Percentiles rank a stretch among this genome's conserved stretches.
These are phyloP conservation scores for Kickxella alabastrina DNA, from an alignment of 192 early-diverging fungal species.

Conservation along the genomic window DNA sequence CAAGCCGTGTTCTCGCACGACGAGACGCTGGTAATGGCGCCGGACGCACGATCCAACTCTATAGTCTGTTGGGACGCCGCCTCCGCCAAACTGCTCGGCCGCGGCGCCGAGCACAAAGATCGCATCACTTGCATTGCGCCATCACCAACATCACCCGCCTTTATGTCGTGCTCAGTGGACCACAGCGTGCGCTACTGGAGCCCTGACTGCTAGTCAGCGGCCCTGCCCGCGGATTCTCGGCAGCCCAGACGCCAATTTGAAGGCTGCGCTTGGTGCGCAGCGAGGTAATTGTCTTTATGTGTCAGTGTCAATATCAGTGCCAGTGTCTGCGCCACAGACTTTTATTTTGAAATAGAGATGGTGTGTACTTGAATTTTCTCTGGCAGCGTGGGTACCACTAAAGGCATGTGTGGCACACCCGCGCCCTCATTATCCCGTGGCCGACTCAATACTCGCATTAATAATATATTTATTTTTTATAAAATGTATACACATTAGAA, in stretches of 20 bases:
- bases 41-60: slow-evolving; percentile 61
- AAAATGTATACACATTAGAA: too few relatives aligned
- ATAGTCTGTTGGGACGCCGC: slow-evolving; percentile 71
- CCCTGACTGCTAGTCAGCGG: not conserved
- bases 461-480: too few relatives aligned
- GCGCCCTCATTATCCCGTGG: too few relatives aligned
- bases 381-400: too few relatives aligned
- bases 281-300: too few relatives aligned
- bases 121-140: slow-evolving; percentile 30
- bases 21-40: slow-evolving; percentile 65
- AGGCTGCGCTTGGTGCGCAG: not conserved
- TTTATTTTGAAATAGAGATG: too few relatives aligned
- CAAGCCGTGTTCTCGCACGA: slow-evolving; percentile 62
- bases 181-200: slow-evolving; percentile 42
- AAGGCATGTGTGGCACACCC: too few relatives aligned
- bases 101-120: slow-evolving; percentile 18
- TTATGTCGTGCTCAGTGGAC: slow-evolving; percentile 45
- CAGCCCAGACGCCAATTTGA: not conserved
- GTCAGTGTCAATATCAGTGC: too few relatives aligned
- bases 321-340: too few relatives aligned
- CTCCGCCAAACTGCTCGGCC: slow-evolving; percentile 56
- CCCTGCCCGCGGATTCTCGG: not conserved
- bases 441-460: too few relatives aligned
- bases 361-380: too few relatives aligned
- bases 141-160: slow-evolving; percentile 25